Conservation (phyloP, 345 rosid genomes). For the Arabis hirsuta region DNA sequence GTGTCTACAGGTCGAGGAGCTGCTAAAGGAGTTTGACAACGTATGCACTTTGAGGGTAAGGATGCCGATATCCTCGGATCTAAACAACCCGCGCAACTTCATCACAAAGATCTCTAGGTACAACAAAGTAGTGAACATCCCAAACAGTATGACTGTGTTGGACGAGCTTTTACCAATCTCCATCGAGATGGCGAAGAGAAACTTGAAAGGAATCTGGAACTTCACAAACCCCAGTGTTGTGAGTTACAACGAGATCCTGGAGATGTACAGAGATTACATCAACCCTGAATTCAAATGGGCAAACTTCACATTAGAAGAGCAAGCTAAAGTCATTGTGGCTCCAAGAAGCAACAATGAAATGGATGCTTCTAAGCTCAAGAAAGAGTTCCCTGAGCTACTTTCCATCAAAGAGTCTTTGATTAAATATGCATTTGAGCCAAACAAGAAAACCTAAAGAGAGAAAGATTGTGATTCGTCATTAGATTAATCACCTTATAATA, state of each 20-base stretch:
- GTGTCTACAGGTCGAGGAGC: conserved; percentile 67
- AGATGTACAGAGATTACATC: conserved; percentile 73
- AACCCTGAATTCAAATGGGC: conserved; percentile 64
- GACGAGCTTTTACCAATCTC: conserved; percentile 80
- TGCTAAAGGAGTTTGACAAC: conserved; percentile 65
- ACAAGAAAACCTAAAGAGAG: conserved; percentile 50
- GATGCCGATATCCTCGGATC: conserved; percentile 84
- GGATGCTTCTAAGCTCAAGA: conserved; percentile 71
- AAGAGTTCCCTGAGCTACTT: conserved; percentile 72
- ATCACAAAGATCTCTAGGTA: conserved; percentile 73
- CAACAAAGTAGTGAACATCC: conserved; percentile 78
- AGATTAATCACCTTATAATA: conserved; percentile 22
- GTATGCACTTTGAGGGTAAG: conserved; percentile 74
- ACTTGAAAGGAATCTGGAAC: conserved; percentile 75
- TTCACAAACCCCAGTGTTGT: conserved; percentile 84
- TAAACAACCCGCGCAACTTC: conserved; percentile 72
- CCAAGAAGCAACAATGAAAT: conserved; percentile 80
- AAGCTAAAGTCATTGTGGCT: conserved; percentile 75
- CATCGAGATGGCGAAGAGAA: conserved; percentile 78
- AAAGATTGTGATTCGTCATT: conserved; percentile 31
- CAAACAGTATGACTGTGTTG: conserved; percentile 78
- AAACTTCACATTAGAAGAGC: conserved; percentile 72
- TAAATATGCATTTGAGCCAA: conserved; percentile 60
- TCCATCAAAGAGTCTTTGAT: conserved; percentile 72
- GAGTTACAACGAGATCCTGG: conserved; percentile 76